Base-by-base conservation (phyloP, 1,139 yeast genomes). In the Nematodospora anomalae region DNA sequence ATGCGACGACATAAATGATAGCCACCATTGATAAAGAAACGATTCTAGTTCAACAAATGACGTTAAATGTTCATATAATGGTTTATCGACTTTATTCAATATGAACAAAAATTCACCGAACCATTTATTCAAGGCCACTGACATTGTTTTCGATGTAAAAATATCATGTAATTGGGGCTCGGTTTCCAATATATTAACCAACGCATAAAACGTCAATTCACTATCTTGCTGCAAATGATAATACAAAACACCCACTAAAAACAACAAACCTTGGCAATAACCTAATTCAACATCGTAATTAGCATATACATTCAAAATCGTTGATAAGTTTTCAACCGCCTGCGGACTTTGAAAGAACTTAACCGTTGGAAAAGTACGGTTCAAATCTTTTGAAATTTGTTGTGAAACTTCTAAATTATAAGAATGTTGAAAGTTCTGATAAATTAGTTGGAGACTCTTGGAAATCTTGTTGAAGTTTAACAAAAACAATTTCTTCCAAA, bases 221-320 rank as follows among this genome's bases (percentile, higher is more conserved):
- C 58, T 50, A 42, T 74, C 71, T 42, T 67, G 64, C 22, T 67
- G 67, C 60, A 65, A 77, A 64, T 67, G 69, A 55, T 79, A 71
- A 43, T 76, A 66, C 36, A 81, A 59, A 6, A 82, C 80, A 3
- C 85, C 86, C 9, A 80, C 85, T 28, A 82, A 60, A 51, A 82
- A 82, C 20, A 83, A 72, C 21, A 82, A 60, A 4, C 88, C 88
- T 54, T 81, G 88, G 53, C 88, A 81, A 53, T 81, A 81, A 6
- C 88, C 88, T 44, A 81, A 76, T 48, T 80, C 84, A 35, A 74
- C 73, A 54, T 81, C 87, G 51, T 79, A 81, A 46, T 80, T 76
- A 34, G 83, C 79, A 50, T 77, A 81, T 0, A 84, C 87, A 41
- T 82, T 76, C 45, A 81, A 64, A 18, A 81, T 76, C 22, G 75